A percentile compares a stretch with the other conserved stretches of the same genome.
phyloP scores from a whole-genome alignment of 1,284 basidiomycete species.

The Tylopilus orsonianus region DNA sequence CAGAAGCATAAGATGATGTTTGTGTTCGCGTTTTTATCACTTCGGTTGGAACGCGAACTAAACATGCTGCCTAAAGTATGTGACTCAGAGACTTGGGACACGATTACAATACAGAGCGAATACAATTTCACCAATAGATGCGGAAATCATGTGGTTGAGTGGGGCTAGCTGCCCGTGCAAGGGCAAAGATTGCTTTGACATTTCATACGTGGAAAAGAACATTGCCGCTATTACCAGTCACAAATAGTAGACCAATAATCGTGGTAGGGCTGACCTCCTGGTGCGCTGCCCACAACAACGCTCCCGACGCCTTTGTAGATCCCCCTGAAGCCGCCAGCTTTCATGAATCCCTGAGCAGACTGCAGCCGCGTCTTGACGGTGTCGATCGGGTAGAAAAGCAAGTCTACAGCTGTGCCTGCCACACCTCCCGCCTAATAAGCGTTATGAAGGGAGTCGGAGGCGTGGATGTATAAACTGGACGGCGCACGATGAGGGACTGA shows the following conservation, averaged over 20 bases:
- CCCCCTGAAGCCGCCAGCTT: slow-evolving; percentile 87
- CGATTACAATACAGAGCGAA: slow-evolving; percentile 28
- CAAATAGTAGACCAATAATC: not conserved
- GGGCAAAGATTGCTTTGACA: slow-evolving; percentile 76
- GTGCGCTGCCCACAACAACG: slow-evolving; percentile 93
- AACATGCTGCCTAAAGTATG: slow-evolving; percentile 73
- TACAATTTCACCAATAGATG: slow-evolving; percentile 84
- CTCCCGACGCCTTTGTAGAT: slow-evolving; percentile 96
- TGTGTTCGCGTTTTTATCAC: slow-evolving; percentile 88
- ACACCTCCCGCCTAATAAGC: slow-evolving; percentile 73
- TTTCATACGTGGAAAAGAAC: slow-evolving; percentile 96
- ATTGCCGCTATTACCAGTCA: slow-evolving; percentile 69
- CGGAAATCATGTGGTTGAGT: slow-evolving; percentile 78
- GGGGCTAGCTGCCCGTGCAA: slow-evolving; percentile 58
- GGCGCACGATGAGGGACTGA: slow-evolving; percentile 38
- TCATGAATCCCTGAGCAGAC: slow-evolving; percentile 82
- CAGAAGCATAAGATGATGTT: slow-evolving; percentile 65
- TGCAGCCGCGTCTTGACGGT: slow-evolving; percentile 96
- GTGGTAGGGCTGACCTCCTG: slow-evolving; percentile 69
- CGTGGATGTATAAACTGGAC: slow-evolving; percentile 14
- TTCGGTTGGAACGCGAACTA: slow-evolving; percentile 93
- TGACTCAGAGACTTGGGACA: slow-evolving; percentile 15
- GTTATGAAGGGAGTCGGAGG: slow-evolving; percentile 9
- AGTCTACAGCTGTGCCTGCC: slow-evolving; percentile 88
- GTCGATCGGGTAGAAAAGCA: slow-evolving; percentile 96